A percentile compares a stretch with the other conserved stretches of the same genome.
Conservation (phyloP, 352 stramenopile genomes). For the Phytopythium chamaehyphon region DNA sequence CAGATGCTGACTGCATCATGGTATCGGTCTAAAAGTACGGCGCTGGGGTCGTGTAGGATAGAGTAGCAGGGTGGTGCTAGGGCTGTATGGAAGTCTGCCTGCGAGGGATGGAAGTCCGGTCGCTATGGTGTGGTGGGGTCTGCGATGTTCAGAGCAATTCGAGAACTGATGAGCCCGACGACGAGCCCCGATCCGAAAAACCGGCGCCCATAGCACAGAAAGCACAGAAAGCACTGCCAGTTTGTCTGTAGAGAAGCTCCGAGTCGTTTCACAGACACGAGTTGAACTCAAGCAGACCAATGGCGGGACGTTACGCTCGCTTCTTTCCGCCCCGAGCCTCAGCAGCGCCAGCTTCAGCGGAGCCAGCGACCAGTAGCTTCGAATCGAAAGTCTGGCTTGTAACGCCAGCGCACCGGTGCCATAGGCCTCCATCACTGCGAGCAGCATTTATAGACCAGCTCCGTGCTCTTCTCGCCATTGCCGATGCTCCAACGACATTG, state of each 20-base stretch:
- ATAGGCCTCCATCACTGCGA: too few relatives aligned
- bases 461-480: too few relatives aligned
- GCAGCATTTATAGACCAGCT: too few relatives aligned
- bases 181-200: not conserved
- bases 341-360: too few relatives aligned
- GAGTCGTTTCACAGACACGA: too few relatives aligned
- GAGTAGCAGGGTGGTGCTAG: conserved; percentile 1
- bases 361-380: not conserved
- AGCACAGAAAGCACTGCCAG: too few relatives aligned
- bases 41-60: not conserved
- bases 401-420: not conserved
- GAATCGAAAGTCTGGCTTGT: conserved; percentile 4
- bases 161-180: not conserved
- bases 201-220: too few relatives aligned
- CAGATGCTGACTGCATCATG: conserved; percentile 1
- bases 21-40: not conserved
- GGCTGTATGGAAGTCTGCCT: not conserved
- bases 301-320: not conserved
- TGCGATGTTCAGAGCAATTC: not conserved
- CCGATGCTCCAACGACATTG: too few relatives aligned
- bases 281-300: not conserved
- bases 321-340: not conserved
- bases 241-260: too few relatives aligned
- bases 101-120: not conserved
- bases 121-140: too few relatives aligned